Conservation (phyloP, 1,139 yeast genomes). For the Yamadazyma membranifaciens region DNA sequence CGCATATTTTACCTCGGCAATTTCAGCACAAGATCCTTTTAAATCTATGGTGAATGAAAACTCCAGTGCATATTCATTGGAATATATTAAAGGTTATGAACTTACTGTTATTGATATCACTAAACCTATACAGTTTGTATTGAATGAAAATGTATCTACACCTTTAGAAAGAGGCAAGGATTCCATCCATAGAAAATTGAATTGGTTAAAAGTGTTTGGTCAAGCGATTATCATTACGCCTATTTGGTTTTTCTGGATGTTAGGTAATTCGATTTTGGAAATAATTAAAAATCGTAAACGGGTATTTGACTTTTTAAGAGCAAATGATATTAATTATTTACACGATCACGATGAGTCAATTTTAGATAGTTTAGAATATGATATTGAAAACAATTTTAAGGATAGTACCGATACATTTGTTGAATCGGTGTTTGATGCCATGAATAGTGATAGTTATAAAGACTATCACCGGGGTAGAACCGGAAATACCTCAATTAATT, state of each 20-base stretch:
- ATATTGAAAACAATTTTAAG: slow-evolving; percentile 28
- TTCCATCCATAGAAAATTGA: slow-evolving; percentile 29
- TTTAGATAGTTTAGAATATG: slow-evolving; percentile 17
- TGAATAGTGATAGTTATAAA: slow-evolving; percentile 30
- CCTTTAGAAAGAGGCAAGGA: slow-evolving; percentile 12
- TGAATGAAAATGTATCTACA: slow-evolving; percentile 2
- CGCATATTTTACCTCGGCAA: slow-evolving; percentile 79
- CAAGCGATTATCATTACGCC: slow-evolving; percentile 51
- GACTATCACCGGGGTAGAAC: slow-evolving; percentile 18
- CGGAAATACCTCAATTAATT: neutral
- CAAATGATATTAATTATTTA: slow-evolving; percentile 31
- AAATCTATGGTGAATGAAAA: slow-evolving; percentile 37
- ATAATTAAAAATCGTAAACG: slow-evolving; percentile 34
- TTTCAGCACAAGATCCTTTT: slow-evolving; percentile 65
- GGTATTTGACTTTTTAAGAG: slow-evolving; percentile 27
- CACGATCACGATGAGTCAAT: slow-evolving; percentile 18
- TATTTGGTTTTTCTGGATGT: slow-evolving; percentile 48
- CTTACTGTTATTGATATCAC: slow-evolving; percentile 53
- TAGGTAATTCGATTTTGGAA: slow-evolving; percentile 44
- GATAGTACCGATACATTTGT: slow-evolving; percentile 59
- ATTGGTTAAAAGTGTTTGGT: slow-evolving; percentile 46
- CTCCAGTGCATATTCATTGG: slow-evolving; percentile 39
- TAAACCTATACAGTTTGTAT: slow-evolving; percentile 25
- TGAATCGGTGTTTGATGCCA: slow-evolving; percentile 60
- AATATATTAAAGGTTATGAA: slow-evolving; percentile 48